Conservation (phyloP, 768 basidiomycete genomes). For the Lactifluus echinatus region DNA sequence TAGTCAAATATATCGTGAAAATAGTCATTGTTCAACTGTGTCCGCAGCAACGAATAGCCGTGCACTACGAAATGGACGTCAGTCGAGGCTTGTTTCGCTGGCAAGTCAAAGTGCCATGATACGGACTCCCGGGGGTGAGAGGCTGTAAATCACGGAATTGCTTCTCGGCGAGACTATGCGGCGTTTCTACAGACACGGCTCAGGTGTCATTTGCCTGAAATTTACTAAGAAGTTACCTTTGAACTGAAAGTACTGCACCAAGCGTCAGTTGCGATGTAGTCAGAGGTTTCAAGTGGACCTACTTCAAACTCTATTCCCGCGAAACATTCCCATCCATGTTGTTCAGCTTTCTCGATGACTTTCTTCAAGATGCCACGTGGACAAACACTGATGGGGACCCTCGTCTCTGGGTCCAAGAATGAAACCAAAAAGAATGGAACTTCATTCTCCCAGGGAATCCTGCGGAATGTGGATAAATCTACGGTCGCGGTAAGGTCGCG, state of each 20-base stretch:
- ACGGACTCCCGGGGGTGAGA: constrained; percentile 87
- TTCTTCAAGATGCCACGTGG: constrained; percentile 74
- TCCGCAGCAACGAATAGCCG: constrained; percentile 88
- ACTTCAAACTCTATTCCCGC: constrained; percentile 96
- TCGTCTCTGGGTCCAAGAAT: constrained; percentile 83
- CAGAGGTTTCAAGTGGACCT: not conserved
- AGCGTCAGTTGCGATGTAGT: not conserved
- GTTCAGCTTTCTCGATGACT: constrained; percentile 42
- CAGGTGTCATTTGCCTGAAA: not conserved
- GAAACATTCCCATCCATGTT: constrained; percentile 50
- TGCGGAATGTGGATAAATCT: constrained; percentile 79
- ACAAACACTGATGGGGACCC: constrained; percentile 67
- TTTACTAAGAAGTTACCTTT: constrained; percentile 43
- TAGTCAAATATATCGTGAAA: constrained; percentile 85
- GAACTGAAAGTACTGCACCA: constrained; percentile 74
- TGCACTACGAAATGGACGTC: constrained; percentile 55
- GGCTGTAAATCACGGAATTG: constrained; percentile 65
- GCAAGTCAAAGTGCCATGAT: not conserved
- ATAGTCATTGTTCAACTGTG: constrained; percentile 82
- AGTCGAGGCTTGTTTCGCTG: not conserved
- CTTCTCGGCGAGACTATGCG: constrained; percentile 68
- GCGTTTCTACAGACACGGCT: constrained; percentile 52
- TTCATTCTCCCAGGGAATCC: constrained; percentile 86
- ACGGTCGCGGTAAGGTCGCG: constrained; percentile 80
- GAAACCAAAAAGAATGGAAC: constrained; percentile 91